Conservation (phyloP, 352 stramenopile genomes). For the Globisporangium emineosum region DNA sequence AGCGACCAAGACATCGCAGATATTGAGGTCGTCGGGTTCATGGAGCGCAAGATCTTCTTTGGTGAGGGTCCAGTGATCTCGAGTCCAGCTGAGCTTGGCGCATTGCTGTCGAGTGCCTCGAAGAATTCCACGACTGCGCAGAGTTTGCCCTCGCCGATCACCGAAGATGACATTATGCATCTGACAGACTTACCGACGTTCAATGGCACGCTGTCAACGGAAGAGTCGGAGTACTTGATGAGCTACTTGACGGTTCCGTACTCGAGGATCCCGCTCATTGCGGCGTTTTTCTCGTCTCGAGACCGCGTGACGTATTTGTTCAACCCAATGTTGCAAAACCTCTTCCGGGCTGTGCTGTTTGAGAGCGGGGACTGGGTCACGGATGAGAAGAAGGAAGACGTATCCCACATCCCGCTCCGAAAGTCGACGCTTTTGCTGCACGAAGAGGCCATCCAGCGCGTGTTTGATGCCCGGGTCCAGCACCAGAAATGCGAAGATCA, state of each 20-base stretch:
- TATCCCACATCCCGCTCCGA: conserved; percentile 72
- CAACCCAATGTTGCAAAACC: conserved; percentile 71
- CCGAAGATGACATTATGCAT: conserved; percentile 98
- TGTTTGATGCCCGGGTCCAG: conserved; percentile 65
- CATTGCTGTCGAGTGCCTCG: conserved; percentile 52
- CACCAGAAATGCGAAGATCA: conserved; percentile 85
- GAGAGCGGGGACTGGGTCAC: conserved; percentile 86
- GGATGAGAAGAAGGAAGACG: conserved; percentile 53
- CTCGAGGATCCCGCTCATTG: conserved; percentile 95
- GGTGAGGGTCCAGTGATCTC: conserved; percentile 81
- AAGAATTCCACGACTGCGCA: conserved; percentile 32
- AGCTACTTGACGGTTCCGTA: conserved; percentile 99
- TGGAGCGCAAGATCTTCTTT: conserved; percentile 87
- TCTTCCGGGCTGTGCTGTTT: conserved; percentile 89
- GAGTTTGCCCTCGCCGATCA: conserved; percentile 57
- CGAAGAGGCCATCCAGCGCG: conserved; percentile 75
- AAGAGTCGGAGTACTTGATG: conserved; percentile 97
- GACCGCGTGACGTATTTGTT: conserved; percentile 90
- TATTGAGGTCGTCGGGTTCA: conserved; percentile 86
- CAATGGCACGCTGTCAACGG: conserved; percentile 92
- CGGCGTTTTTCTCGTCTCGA: conserved; percentile 95
- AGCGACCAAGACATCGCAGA: conserved; percentile 88
- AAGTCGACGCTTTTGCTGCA: conserved; percentile 82
- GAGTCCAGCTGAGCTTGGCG: conserved; percentile 65
- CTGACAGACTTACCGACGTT: conserved; percentile 96